Conservation (phyloP, 108 stramenopile species). For the Pseudonitzschia multistriata region DNA sequence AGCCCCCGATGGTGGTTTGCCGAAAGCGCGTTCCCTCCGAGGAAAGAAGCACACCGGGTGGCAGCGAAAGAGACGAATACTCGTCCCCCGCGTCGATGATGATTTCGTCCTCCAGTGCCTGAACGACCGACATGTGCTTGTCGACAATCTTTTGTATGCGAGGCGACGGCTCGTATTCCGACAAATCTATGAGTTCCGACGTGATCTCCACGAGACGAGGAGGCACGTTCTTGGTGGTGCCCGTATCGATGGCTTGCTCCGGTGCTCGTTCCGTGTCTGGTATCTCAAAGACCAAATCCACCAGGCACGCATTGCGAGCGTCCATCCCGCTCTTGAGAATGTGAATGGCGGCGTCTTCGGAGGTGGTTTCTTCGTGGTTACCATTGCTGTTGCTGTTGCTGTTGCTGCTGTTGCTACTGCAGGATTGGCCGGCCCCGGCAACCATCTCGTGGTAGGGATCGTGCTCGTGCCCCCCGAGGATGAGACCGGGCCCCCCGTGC, state of each 20-base stretch:
- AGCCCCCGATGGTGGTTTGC: conserved; percentile 66
- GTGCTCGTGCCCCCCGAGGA: conserved; percentile 87
- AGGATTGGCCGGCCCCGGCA: not conserved
- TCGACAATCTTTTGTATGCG: conserved; percentile 50
- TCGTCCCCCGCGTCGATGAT: conserved; percentile 45
- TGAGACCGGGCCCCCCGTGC: conserved; percentile 33
- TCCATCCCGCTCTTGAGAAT: conserved; percentile 74
- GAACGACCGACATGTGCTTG: conserved; percentile 50
- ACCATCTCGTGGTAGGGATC: conserved; percentile 54
- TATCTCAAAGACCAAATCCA: conserved; percentile 65
- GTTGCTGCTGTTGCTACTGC: not conserved
- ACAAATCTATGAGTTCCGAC: conserved; percentile 42
- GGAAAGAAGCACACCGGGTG: conserved; percentile 35
- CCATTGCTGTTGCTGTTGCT: not conserved
- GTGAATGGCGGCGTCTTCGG: conserved; percentile 17
- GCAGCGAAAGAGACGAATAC: conserved; percentile 25
- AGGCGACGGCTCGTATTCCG: conserved; percentile 36
- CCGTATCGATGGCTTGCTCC: not conserved
- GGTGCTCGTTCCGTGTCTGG: conserved; percentile 14
- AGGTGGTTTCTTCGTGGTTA: not conserved
- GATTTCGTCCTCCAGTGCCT: conserved; percentile 50
- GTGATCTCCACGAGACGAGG: conserved; percentile 21
- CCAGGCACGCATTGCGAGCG: conserved; percentile 50
- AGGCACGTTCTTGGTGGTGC: not conserved
- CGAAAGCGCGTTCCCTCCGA: conserved; percentile 58